Evolutionary conservation across 768 basidiomycete species (phyloP).

Genomic region (Hydnomerulius pinastri): DNA sequence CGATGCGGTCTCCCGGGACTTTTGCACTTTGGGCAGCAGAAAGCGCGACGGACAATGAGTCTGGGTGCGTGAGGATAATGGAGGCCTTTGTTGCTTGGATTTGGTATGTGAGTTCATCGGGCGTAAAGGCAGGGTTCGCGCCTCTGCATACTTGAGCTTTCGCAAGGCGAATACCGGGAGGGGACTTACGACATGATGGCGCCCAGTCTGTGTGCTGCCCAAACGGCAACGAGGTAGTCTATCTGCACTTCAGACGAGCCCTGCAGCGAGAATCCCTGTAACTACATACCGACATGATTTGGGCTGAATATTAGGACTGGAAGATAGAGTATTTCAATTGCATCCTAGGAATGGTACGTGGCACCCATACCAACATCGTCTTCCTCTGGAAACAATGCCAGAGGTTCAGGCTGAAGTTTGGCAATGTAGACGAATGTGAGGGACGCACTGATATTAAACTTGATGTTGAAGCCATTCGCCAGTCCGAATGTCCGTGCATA

Average conservation of each 20-base stretch:
- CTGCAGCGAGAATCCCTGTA: background rate
- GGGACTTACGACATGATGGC: conserved; percentile 55
- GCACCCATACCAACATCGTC: conserved; percentile 40
- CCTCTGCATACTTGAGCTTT: conserved; percentile 40
- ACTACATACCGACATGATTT: conserved; percentile 59
- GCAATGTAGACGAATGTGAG: background rate
- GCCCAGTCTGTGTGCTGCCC: conserved; percentile 58
- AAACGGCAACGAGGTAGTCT: conserved; percentile 59
- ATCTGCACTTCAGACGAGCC: background rate
- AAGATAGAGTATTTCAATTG: conserved; percentile 6
- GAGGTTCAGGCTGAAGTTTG: background rate
- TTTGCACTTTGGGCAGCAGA: conserved; percentile 44
- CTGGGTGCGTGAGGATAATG: conserved; percentile 51
- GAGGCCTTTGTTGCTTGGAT: conserved; percentile 48
- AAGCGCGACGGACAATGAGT: conserved; percentile 42
- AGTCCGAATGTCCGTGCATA: conserved; percentile 38
- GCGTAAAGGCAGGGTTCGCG: conserved; percentile 61
- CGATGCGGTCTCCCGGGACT: conserved; percentile 44
- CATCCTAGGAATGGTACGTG: background rate
- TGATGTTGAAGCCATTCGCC: conserved; percentile 38
- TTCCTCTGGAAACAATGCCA: conserved; percentile 28
- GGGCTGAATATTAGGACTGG: conserved; percentile 65
- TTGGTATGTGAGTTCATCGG: conserved; percentile 61
- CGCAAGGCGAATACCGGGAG: background rate
- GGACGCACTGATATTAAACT: conserved; percentile 36